Evolutionary conservation across 2,329 filamentous ascomycete species (phyloP), one percentile per base, ranked within the genome.

Genomic region (Gremmenia infestans): DNA sequence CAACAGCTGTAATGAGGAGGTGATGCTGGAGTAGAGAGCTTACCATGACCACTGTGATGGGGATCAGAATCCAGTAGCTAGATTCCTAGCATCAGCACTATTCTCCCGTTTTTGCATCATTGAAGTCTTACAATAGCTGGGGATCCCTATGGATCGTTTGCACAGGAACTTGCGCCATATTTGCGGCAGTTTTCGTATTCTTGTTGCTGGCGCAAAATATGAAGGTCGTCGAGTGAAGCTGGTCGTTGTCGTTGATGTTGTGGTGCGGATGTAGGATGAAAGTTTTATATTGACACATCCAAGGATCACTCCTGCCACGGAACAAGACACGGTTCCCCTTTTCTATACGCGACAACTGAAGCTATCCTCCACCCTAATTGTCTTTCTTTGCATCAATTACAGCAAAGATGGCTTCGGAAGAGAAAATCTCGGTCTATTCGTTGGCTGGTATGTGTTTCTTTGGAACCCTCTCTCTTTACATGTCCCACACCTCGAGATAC

Each of bases 121-220:
- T 53, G 45, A 54, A 65, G 52, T 74, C 89, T 71, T 78, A 97
- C 94, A 99, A 96, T 63, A 99, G 81, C 76, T 96, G 92, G 70
- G 94, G 93, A 88, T 99, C 95, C 83, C 94, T 77, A 78, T 96
- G 89, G 83, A 99, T 97, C 78, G 91, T 94, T 80, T 99, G 94
- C 66, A 90, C 87, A 63, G 88, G 82, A 64, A 88, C 80, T 77
- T 94, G 86, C 67, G 88, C 88, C 93, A 97, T 97, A 52, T 62
- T 76, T 69, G 62, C 58, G 55, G 50, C 42, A 36, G 42, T 48
- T 37, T 54, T n/a, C 5, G 17, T 45, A 7, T 52, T 22, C 52
- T 50, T 50, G 48, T 47, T 48, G 48, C 39, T 53, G 53, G 46
- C 40, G 48, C 14, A 48, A 45, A 45, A 14, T 23, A 22, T 5